A percentile compares a stretch with the other conserved stretches of the same genome.
These are phyloP conservation scores for Blastobotrys buckinghamii DNA, from an alignment of 1,139 yeast genomes.

Conservation along the genomic window DNA sequence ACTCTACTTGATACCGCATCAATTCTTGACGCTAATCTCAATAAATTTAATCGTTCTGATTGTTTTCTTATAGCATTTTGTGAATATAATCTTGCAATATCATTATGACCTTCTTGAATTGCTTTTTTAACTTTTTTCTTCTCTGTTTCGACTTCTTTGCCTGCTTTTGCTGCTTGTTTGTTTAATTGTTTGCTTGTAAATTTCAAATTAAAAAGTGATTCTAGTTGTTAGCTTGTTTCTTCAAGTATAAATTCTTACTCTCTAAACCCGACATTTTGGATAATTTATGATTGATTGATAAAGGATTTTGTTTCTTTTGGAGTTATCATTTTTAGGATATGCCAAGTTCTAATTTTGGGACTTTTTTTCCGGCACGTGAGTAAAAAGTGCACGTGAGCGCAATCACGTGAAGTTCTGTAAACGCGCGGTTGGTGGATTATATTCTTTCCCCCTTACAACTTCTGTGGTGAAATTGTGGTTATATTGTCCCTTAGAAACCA, in stretches of 20 bases:
- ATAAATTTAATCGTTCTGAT: slow-evolving; percentile 75
- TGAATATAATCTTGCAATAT: slow-evolving; percentile 90
- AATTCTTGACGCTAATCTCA: slow-evolving; percentile 79
- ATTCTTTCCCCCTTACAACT: too few relatives aligned
- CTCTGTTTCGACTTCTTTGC: slow-evolving; percentile 83
- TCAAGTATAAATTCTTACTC: slow-evolving; percentile 30
- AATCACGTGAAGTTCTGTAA: too few relatives aligned
- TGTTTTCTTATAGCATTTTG: slow-evolving; percentile 92
- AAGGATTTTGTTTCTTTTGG: too few relatives aligned
- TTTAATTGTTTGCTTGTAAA: slow-evolving; percentile 92
- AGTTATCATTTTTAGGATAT: too few relatives aligned
- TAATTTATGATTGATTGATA: neutral
- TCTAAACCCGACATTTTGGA: slow-evolving; percentile 43
- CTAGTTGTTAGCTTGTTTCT: slow-evolving; percentile 25
- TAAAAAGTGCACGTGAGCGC: too few relatives aligned
- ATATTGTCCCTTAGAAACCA: too few relatives aligned
- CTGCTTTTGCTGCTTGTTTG: slow-evolving; percentile 84
- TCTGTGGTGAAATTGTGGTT: too few relatives aligned
- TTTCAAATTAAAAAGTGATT: slow-evolving; percentile 50
- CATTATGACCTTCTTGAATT: slow-evolving; percentile 77
- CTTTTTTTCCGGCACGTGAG: too few relatives aligned
- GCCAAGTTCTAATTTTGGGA: too few relatives aligned
- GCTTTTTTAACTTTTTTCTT: slow-evolving; percentile 89
- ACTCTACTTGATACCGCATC: slow-evolving; percentile 96
- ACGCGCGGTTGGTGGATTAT: too few relatives aligned